Evolutionary conservation across 179 eudicot species (phyloP), one percentile per base, ranked within the genome.

Genomic region (Camellia oleifera): DNA sequence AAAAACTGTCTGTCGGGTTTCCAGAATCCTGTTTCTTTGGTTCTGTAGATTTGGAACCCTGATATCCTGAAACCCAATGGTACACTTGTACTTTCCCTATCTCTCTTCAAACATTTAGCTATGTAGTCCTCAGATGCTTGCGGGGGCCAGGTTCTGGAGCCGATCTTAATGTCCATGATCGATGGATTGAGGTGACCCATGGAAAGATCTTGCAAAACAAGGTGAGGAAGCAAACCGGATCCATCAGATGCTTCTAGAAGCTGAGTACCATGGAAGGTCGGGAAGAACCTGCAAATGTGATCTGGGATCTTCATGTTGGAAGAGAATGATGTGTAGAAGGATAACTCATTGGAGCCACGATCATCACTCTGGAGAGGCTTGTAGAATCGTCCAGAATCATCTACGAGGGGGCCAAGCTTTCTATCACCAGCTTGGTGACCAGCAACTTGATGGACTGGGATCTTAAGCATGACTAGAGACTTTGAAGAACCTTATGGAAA

Each of bases 391-490:
- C 99, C 99, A 3, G 90, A 87, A 72, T 82, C 91, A 72, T 95
- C 98, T 10, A 92, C 72, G 23, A 90, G 92, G 0, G 99, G 98
- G 7, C 99, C 98, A 32, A 94, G 90, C 79, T 85, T 80, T 57
- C 98, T 98, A 53, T 81, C 65, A 57, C 57, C 57, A 48, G 97
- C 98, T 76, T 74, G 87, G 88, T 96, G 99, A 7, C 99, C 99
- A 17, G 97, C 98, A 80, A 94, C 99, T 83, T 96, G 99, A 88
- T 96, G 98, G 79, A 74, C 84, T 52, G 98, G 94, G 80, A 80
- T 82, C 86, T 88, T 94, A 65, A 96, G 80, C 90, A 88, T 87
- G 70, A 46, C 46, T 62, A 45, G 66, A 65, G 80, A 54, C 26
- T 68, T 13, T 32, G 72, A 50, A 44, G 75, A 13, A 70, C 77